phyloP scores from a whole-genome alignment of 2,329 filamentous ascomycete genomes.

The Capronia coronata region DNA sequence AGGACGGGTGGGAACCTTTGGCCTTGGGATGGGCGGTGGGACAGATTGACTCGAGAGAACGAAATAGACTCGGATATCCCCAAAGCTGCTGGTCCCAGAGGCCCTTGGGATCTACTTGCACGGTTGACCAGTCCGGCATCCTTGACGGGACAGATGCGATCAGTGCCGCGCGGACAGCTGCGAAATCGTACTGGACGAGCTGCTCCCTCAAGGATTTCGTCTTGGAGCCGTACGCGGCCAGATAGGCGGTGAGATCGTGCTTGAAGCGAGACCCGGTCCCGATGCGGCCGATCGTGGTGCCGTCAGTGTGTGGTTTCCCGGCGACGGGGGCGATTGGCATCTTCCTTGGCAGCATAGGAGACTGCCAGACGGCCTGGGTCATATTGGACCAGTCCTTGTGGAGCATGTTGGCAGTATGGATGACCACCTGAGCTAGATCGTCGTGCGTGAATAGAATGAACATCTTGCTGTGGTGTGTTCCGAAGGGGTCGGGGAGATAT shows the following conservation, averaged over 20 bases:
- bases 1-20: not conserved
- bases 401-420: conserved; percentile 93
- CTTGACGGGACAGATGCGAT: conserved; percentile 72
- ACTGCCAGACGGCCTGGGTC: conserved; percentile 76
- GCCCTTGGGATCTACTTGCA: conserved; percentile 37
- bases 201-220: conserved; percentile 53
- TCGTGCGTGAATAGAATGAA: conserved; percentile 75
- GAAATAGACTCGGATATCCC: conserved; percentile 66
- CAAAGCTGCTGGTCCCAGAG: conserved; percentile 50
- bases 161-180: conserved; percentile 59
- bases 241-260: conserved; percentile 64
- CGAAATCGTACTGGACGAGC: conserved; percentile 63
- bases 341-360: conserved; percentile 63
- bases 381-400: conserved; percentile 78
- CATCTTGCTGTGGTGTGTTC: conserved; percentile 85
- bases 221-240: conserved; percentile 53
- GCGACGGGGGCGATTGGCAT: no score
- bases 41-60: conserved; percentile 53
- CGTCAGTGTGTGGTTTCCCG: not conserved
- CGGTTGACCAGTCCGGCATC: conserved; percentile 41
- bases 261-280: conserved; percentile 70
- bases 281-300: conserved; percentile 30
- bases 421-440: conserved; percentile 67
- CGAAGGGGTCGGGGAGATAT: conserved; percentile 75
- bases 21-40: conserved; percentile 30